These are phyloP conservation scores for Erodium maritimum DNA, from an alignment of 345 rosid genomes.

Conservation along the genomic window DNA sequence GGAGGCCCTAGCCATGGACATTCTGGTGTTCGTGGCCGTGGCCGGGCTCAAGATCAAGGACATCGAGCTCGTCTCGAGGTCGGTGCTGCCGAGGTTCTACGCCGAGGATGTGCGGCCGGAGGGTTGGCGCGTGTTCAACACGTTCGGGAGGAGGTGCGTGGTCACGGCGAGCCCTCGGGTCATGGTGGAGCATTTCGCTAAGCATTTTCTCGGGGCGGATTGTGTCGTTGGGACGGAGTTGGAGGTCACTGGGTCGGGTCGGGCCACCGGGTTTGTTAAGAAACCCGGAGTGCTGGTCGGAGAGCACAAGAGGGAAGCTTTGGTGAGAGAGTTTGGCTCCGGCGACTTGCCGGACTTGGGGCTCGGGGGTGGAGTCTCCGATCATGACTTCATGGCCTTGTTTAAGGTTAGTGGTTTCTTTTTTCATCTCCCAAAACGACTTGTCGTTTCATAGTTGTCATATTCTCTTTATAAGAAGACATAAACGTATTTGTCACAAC, in stretches of 20 bases:
- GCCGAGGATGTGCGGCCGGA: slow-evolving; percentile 85
- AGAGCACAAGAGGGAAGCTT: slow-evolving; percentile 47
- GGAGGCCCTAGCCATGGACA: slow-evolving; percentile 53
- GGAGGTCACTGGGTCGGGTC: slow-evolving; percentile 53
- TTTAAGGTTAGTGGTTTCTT: slow-evolving; percentile 51
- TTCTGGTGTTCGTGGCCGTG: slow-evolving; percentile 54
- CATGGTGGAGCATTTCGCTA: slow-evolving; percentile 81
- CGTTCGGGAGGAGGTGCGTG: slow-evolving; percentile 63
- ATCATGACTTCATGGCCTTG: slow-evolving; percentile 70
- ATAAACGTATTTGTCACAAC: too few species aligned
- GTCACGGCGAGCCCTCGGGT: slow-evolving; percentile 72
- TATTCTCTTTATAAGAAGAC: too few species aligned
- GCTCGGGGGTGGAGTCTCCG: slow-evolving; percentile 63
- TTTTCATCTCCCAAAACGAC: neutral
- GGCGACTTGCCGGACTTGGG: slow-evolving; percentile 62
- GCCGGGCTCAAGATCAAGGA: slow-evolving; percentile 57
- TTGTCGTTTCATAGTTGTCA: neutral
- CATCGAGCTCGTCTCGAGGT: slow-evolving; percentile 66
- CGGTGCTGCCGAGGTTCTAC: slow-evolving; percentile 72
- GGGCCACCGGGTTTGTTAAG: slow-evolving; percentile 65
- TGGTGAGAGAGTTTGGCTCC: slow-evolving; percentile 48
- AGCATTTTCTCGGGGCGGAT: slow-evolving; percentile 57
- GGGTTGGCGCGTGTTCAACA: slow-evolving; percentile 65
- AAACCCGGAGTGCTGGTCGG: slow-evolving; percentile 63
- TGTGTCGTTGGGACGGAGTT: slow-evolving; percentile 80